Base-by-base conservation (phyloP, 352 stramenopile species). In the Salisapilia sapeloensis region DNA sequence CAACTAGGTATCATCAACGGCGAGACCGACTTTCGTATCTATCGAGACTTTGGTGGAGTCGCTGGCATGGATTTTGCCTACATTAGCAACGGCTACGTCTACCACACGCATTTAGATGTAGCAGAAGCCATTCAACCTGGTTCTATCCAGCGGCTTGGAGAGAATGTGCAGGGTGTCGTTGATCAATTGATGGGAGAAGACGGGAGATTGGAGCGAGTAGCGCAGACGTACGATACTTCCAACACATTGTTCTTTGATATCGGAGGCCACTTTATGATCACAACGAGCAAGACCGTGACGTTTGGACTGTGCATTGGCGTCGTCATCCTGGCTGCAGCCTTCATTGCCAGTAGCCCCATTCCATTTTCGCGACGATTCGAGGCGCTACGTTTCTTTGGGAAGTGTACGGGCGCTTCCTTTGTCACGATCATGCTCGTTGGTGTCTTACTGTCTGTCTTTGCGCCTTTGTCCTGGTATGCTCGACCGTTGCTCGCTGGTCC, bases 61-160 rank as follows among this genome's bases (percentile, higher is more conserved):
- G 60, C 70, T 9, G 70, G 70, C 13, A 85, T 85, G 65, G 70
- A 85, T 35, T 82, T 85, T 44, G 70, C 70, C 2, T 85, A 79
- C 38, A 75, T 85, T 21, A 56, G 64, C 8, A 85, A 85, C 22
- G 70, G 70, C 4, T 85, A 85, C 39, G 70, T 85, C 11, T 85
- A 85, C 40, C 70, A 85, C 51, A 85, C 70, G 6, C 43, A 29
- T 13, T 25, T 85, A 10, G 70, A 85, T 29, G 70, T 80, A 39
- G 51, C 77, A 4, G 76, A 65, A 3, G 62, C 60, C 4, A 85
- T 85, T 38, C 65, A 82, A 33, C 56, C 41, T 11, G 70, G 70
- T 4, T 48, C 65, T 0, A 38, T 85, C 18, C 70, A 85, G 37
- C 62, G 65, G 15, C 52, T 85, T 14, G 70, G 70, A 18, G 70